Base-by-base conservation (phyloP, 2,329 filamentous ascomycete species). In the Neonectria faginata region DNA sequence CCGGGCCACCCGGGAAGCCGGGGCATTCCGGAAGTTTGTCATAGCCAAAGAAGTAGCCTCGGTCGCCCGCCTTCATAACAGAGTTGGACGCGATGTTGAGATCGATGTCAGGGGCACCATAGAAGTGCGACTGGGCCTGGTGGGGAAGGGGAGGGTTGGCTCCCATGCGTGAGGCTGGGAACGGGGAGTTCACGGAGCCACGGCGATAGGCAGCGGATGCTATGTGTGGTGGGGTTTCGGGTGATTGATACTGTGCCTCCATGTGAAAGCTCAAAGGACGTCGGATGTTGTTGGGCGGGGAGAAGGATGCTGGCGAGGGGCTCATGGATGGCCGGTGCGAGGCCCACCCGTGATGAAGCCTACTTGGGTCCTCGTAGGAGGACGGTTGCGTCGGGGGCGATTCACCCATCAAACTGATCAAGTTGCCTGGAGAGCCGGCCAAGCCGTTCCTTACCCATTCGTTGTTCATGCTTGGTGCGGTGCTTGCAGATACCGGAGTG, bases 31-130 rank as follows among this genome's bases (percentile, higher is more conserved):
- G 84, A 47, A 97, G 82, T 2, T 84, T 89, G 76, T 97, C 94
- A 72, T 97, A 94, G 6, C 91, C 90, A 75, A 93, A 96, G 76
- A 91, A 92, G 70, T 92, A 93, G 8, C 92, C 92, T 48, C 86
- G 86, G 41, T 90, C 88, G 3, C 90, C 90, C 2, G 89, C 86
- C 68, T 85, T 85, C 73, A 90, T 81, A 10, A 86, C 86, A 18
- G 84, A 80, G 47, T 81, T 82, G 16, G 81, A 79, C 58, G 85
- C 81, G 52, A 90, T 82, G 68, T 93, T 90, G 29, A 94, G 82
- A 70, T 95, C 91, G 33, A 94, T 83, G 68, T 94, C 91, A 1
- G 92, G 91, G 0, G 89, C 85, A 48, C 89, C 86, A 75, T 93
- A 94, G 77, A 92, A 95, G 79, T 94, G 92, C 18, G 91, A 79